Evolutionary conservation across 1,284 basidiomycete species (phyloP), one percentile per base, ranked within the genome.

Genomic region (Trametes sp.): DNA sequence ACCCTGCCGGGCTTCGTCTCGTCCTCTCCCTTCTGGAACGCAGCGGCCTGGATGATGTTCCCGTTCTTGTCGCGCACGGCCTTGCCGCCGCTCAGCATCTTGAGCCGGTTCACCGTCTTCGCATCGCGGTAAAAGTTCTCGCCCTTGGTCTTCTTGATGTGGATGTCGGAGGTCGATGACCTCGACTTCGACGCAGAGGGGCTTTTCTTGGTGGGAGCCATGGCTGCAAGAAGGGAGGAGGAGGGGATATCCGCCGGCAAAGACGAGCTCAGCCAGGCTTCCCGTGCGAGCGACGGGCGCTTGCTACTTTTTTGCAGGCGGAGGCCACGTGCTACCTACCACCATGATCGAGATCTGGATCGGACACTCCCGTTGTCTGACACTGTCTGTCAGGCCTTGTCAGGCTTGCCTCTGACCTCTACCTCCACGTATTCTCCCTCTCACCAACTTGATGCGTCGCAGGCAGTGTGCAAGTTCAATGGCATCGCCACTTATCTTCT

Each of bases 101-200:
- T 97, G 57, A 95, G 85, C 63, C 90, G 82, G 38, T 84, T 82
- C 33, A 89, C 94, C 68, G 88, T 83, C 76, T 97, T 98, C 49
- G 93, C 94, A 91, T 94, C 87, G 77, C 93, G 90, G 78, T 96
- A 96, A 78, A 96, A 96, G 76, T 95, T 96, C 80, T 95, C 93
- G 70, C 94, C 94, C 77, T 93, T 96, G 68, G 93, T 87, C 73
- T 85, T 89, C 73, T 89, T 87, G 59, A 94, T 79, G 10, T 84
- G 80, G 1, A 84, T 70, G 23, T 82, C 80, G 11, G 84, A 81
- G 7, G 80, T 77, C 9, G 82, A 81, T 21, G 87, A 87, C 8
- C 83, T 81, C 35, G 81, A 77, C 71, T 89, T 90, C 11, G 81
- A 75, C 10, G 74, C 65, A 8, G 65, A 31, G 0, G 68, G 48